Evolutionary conservation across 2,329 filamentous ascomycete species (phyloP), one percentile per base, ranked within the genome.

Genomic region (Diplodia mutila): DNA sequence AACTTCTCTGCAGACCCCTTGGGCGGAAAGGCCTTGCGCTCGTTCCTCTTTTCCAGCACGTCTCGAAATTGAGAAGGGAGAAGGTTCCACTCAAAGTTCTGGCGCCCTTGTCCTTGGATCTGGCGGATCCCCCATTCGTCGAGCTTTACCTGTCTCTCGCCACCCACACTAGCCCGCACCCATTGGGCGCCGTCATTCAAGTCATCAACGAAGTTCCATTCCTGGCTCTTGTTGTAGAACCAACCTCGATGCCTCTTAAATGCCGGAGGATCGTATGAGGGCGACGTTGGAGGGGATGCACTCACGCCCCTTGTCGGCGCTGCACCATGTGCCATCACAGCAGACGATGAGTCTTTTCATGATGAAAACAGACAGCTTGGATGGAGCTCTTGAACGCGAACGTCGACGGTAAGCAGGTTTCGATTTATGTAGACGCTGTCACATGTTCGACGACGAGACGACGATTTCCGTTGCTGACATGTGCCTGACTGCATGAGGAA

Each of bases 251-350:
- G 49, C 3, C 14, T 1, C 11, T 25, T 23, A 11, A 51, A 25
- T 3, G 49, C 49, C 0, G 11, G 21, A 12, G 39, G 39, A 3
- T 8, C 1, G 18, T 42, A 42, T 8, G 3, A 83, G 77, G 0
- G 83, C 84, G 46, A 85, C 80, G 70, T 85, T 85, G 71, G 80
- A 83, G 2, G 83, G 82, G 12, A 82, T 78, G 3, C 77, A 39
- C 6, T 34, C 34, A 11, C 32, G 42, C 4, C 64, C 64, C 12
- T 48, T 52, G 52, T 55, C 64, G 21, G 69, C 68, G 18, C 66
- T 67, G 39, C 70, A 63, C 76, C 76, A 78, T 21, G 76, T 78
- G 23, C 76, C 76, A 69, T 78, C 76, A 68, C 76, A 78, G 67
- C 77, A 77, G 37, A 78, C 52, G 25, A 72, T 68, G 1, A 78